These are phyloP conservation scores for Coniochaeta pulveracea DNA, from an alignment of 2,329 filamentous ascomycete genomes.

Conservation along the genomic window DNA sequence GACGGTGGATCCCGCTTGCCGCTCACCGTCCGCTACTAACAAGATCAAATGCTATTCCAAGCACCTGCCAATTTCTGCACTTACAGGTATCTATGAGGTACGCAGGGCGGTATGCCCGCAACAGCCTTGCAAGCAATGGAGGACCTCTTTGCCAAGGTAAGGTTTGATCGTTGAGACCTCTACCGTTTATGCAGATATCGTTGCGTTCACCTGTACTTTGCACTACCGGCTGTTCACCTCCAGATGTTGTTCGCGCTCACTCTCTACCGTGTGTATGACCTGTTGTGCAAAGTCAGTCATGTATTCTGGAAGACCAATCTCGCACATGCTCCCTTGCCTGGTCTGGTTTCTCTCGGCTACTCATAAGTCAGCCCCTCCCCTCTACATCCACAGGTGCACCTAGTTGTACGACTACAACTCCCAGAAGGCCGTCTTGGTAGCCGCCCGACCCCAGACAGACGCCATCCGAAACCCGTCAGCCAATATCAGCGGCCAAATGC, in stretches of 20 bases:
- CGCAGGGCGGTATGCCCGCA: too few relatives aligned
- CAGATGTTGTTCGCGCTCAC: too few relatives aligned
- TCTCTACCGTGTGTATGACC: too few relatives aligned
- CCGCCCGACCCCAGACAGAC: slow-evolving; percentile 37
- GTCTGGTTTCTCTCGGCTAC: neutral
- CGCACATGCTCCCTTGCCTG: too few relatives aligned
- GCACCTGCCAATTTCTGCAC: slow-evolving; percentile 1
- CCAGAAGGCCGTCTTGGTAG: slow-evolving; percentile 22
- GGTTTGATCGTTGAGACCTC: too few relatives aligned
- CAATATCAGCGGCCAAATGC: slow-evolving; percentile 37
- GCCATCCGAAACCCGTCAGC: slow-evolving; percentile 29
- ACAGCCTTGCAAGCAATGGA: too few relatives aligned
- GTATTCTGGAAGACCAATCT: too few relatives aligned
- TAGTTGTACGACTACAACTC: slow-evolving; percentile 20
- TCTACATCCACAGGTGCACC: slow-evolving; percentile 11
- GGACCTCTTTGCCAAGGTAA: too few relatives aligned
- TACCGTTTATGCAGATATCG: neutral
- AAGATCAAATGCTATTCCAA: slow-evolving; percentile 3
- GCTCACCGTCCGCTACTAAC: slow-evolving; percentile 1
- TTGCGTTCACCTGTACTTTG: too few relatives aligned
- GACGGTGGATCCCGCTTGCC: slow-evolving; percentile 1
- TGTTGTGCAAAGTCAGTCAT: too few relatives aligned
- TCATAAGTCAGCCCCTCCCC: slow-evolving; percentile 5
- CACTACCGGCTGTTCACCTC: too few relatives aligned
- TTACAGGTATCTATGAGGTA: too few relatives aligned